These are phyloP conservation scores for Akanthomyces uredinophilus DNA, from an alignment of 2,329 filamentous ascomycete genomes.

Conservation along the genomic window DNA sequence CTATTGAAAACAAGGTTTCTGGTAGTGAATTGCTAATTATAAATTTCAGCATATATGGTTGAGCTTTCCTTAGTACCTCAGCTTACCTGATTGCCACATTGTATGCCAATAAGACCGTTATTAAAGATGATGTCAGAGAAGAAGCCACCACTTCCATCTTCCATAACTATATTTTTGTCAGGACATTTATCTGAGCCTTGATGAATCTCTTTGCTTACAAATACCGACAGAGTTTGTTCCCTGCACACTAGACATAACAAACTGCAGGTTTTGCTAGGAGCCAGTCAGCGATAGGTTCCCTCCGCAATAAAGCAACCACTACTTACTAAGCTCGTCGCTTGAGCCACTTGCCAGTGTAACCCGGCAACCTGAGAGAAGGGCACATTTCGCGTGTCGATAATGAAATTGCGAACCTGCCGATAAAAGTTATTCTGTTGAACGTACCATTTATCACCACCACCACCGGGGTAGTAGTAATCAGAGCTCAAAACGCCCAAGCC, in stretches of 20 bases:
- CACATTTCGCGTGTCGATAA: slow-evolving; percentile 33
- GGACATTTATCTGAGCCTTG: no score
- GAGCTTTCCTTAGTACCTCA: no score
- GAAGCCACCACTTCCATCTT: slow-evolving; percentile 34
- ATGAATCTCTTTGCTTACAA: slow-evolving; percentile 5
- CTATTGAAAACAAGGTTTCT: no score
- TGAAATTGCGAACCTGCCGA: slow-evolving; percentile 59
- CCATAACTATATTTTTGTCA: no score
- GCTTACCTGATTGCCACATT: no score
- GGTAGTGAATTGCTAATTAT: slow-evolving; percentile 16
- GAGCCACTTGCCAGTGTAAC: slow-evolving; percentile 59
- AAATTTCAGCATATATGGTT: no score
- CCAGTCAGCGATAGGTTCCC: no score
- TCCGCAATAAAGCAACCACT: no score
- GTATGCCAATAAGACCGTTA: slow-evolving; percentile 46
- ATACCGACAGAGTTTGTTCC: slow-evolving; percentile 19
- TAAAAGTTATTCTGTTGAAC: slow-evolving; percentile 51
- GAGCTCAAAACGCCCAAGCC: slow-evolving; percentile 54
- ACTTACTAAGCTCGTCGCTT: slow-evolving; percentile 41
- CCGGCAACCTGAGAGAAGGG: slow-evolving; percentile 40
- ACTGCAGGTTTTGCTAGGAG: no score
- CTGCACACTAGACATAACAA: no score
- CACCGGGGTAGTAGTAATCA: slow-evolving; percentile 21
- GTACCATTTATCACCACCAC: slow-evolving; percentile 29
- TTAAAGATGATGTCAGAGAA: slow-evolving; percentile 58